Base-by-base conservation (phyloP, 1,284 basidiomycete species). In the Ustilago tritici region DNA sequence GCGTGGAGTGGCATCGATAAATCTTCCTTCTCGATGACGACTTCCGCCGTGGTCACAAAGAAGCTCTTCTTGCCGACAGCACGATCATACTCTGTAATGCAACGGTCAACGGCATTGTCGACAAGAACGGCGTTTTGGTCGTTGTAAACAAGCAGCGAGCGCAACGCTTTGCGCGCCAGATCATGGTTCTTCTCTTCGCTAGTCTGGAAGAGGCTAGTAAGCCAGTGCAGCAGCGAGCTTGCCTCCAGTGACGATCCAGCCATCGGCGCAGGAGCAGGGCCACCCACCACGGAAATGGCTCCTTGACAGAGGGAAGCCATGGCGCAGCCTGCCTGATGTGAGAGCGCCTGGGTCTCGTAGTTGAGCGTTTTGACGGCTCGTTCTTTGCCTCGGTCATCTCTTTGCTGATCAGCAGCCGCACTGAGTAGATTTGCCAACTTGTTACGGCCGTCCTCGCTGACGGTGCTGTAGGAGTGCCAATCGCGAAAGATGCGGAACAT, bases 401-500 rank as follows among this genome's bases (percentile, higher is more conserved):
- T 81, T 65, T 88, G 87, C 31, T 85, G 85, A 36, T 87, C 90
- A 0, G 90, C 90, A 0, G 91, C 91, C 9, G 90, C 89, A 70
- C 91, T 90, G 76, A 94, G 91, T 89, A 94, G 94, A 59, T 90
- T 86, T 32, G 91, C 90, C 55, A 93, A 88, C 59, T 93, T 90
- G 68, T 92, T 92, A 83, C 91, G 93, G 32, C 91, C 90, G 15
- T 89, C 88, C 70, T 94, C 93, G 1, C 91, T 90, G 79, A 93
- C 91, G 55, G 91, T 90, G 8, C 93, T 94, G 61, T 93, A 89
- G 78, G 93, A 91, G 85, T 95, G 96, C 95, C 95, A 98, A 79
- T 96, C 95, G 85, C 95, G 93, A 81, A 95, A 95, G 49, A 95
- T 88, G 53, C 92, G 90, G 87, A 94, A 97, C 57, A 98, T 88